These are phyloP conservation scores for Ambrosia trifida DNA, from an alignment of 129 eudicot species.

Conservation along the genomic window DNA sequence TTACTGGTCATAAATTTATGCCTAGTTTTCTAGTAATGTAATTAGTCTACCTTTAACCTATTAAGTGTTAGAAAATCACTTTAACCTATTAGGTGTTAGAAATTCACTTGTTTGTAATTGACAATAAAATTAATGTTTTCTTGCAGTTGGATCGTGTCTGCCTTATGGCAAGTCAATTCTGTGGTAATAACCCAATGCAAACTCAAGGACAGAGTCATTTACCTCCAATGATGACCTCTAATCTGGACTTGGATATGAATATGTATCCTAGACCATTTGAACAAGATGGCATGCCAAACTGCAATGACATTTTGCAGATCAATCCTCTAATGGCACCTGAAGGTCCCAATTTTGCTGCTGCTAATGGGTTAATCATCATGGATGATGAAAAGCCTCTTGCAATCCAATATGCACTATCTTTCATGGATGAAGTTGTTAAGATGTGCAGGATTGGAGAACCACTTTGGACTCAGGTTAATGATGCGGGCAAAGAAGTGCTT, in stretches of 20 bases:
- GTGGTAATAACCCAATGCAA: constrained; percentile 61
- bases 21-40: background rate
- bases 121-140: constrained; percentile 4
- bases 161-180: constrained; percentile 55
- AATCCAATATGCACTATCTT: constrained; percentile 62
- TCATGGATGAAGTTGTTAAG: constrained; percentile 66
- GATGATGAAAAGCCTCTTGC: constrained; percentile 82
- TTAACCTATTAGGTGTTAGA: background rate
- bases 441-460: constrained; percentile 68
- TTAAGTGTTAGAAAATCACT: background rate
- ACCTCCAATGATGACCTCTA: constrained; percentile 39
- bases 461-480: constrained; percentile 59
- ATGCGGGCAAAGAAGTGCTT: constrained; percentile 55
- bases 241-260: constrained; percentile 67
- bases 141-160: constrained; percentile 81
- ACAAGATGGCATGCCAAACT: constrained; percentile 45
- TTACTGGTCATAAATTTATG: no score
- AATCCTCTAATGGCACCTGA: constrained; percentile 55
- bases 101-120: background rate
- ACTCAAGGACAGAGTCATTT: constrained; percentile 51
- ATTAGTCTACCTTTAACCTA: background rate
- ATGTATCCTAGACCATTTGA: constrained; percentile 69
- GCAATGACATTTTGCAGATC: constrained; percentile 49
- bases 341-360: constrained; percentile 48
- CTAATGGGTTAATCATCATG: constrained; percentile 43